phyloP scores from a whole-genome alignment of 2,329 filamentous ascomycete species.

The Clonostachys solani region DNA sequence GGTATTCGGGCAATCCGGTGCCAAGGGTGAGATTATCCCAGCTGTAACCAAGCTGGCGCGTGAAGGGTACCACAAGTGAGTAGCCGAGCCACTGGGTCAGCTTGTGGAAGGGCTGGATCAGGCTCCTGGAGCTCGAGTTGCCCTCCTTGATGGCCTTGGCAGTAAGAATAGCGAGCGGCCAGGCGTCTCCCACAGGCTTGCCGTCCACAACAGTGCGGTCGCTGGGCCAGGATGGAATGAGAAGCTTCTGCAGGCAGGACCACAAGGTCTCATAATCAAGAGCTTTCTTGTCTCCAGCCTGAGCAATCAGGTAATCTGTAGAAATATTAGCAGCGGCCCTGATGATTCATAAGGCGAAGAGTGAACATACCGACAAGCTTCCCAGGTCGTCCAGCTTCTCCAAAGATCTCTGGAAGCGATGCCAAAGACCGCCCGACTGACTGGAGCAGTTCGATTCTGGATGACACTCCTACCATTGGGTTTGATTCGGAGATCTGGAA shows the following conservation, averaged over 20 bases:
- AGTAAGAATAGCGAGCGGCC: conserved; percentile 30
- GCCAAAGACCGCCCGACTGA: conserved; percentile 35
- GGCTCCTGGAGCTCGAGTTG: background rate
- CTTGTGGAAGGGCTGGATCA: conserved; percentile 6
- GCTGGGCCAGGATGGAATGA: conserved; percentile 44
- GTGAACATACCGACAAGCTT: conserved; percentile 36
- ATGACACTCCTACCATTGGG: conserved; percentile 37
- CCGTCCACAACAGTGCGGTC: conserved; percentile 44
- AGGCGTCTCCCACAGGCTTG: conserved; percentile 42
- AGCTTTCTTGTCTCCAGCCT: conserved; percentile 11
- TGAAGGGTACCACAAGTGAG: conserved; percentile 64
- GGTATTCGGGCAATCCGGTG: conserved; percentile 68
- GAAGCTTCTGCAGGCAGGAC: conserved; percentile 32
- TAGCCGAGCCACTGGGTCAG: conserved; percentile 64
- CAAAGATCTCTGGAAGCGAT: conserved; percentile 30
- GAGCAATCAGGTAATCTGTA: conserved; percentile 31
- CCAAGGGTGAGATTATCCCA: conserved; percentile 51
- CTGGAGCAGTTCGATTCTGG: conserved; percentile 33
- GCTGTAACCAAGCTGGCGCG: conserved; percentile 42
- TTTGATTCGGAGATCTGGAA: conserved; percentile 40
- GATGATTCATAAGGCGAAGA: background rate
- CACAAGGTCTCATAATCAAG: conserved; percentile 35
- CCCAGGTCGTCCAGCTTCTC: conserved; percentile 35
- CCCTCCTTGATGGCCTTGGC: conserved; percentile 1
- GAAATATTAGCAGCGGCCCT: background rate